phyloP scores from a whole-genome alignment of 2,329 filamentous ascomycete species.

The Scorias spongiosa region DNA sequence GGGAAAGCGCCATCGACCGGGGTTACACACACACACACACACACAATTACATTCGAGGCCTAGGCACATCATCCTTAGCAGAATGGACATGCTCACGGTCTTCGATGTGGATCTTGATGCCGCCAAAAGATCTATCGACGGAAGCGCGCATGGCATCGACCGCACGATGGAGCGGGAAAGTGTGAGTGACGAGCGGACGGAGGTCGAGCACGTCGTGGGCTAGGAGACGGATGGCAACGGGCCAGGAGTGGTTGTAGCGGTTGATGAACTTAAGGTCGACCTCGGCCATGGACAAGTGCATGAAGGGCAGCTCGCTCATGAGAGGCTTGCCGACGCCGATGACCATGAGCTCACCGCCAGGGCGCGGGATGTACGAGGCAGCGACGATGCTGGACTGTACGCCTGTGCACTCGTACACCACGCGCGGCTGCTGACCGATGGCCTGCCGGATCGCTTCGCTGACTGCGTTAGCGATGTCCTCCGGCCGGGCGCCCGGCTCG shows the following conservation, averaged over 20 bases:
- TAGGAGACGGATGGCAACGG: slow-evolving; percentile 46
- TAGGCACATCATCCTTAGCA: neutral
- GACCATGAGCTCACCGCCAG: slow-evolving; percentile 20
- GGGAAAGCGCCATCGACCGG: too few relatives aligned
- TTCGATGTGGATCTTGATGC: slow-evolving; percentile 46
- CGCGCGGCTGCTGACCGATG: slow-evolving; percentile 13
- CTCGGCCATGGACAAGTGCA: slow-evolving; percentile 13
- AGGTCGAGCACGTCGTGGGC: slow-evolving; percentile 45
- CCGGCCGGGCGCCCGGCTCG: slow-evolving; percentile 6
- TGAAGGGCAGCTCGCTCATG: slow-evolving; percentile 23
- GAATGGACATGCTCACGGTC: slow-evolving; percentile 19
- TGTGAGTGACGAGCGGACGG: slow-evolving; percentile 47
- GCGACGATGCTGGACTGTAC: slow-evolving; percentile 20
- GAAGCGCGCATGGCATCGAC: slow-evolving; percentile 41
- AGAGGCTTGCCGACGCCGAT: slow-evolving; percentile 20
- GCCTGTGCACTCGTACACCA: slow-evolving; percentile 22
- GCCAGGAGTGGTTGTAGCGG: slow-evolving; percentile 56
- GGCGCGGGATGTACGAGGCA: slow-evolving; percentile 11
- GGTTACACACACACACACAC: too few relatives aligned
- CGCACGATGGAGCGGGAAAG: slow-evolving; percentile 46
- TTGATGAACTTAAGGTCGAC: slow-evolving; percentile 56
- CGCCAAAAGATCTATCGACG: slow-evolving; percentile 36
- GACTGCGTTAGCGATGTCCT: slow-evolving; percentile 15
- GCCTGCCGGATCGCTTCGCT: slow-evolving; percentile 7
- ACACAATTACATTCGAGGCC: neutral